Evolutionary conservation across 805 yeast species (phyloP).

Genomic region (Saccharomycopsis vini): DNA sequence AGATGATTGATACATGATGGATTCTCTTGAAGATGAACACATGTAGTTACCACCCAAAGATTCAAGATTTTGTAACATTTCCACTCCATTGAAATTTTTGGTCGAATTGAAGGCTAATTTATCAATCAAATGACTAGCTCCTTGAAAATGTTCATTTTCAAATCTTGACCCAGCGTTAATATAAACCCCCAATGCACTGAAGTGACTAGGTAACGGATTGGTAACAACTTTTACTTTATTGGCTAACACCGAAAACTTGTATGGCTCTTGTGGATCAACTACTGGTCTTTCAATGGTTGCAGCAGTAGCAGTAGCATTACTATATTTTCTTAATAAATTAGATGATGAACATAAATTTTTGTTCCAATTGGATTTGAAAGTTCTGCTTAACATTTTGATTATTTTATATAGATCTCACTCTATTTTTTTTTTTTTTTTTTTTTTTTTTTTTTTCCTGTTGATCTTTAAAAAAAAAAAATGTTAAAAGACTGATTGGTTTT

Average conservation of each 20-base stretch:
- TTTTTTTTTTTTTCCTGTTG: too few relatives aligned
- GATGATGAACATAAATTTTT: too few relatives aligned
- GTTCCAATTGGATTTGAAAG: too few relatives aligned
- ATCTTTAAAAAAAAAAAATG: too few relatives aligned
- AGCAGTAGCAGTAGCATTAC: too few relatives aligned
- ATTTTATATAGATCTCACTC: too few relatives aligned
- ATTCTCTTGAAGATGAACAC: conserved; percentile 87
- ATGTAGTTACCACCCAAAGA: conserved; percentile 88
- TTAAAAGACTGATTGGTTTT: too few relatives aligned
- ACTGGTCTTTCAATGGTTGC: too few relatives aligned
- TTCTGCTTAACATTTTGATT: too few relatives aligned
- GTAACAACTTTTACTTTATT: conserved; percentile 83
- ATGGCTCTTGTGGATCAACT: conserved; percentile 12
- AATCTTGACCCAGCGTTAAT: conserved; percentile 86
- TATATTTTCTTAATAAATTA: too few relatives aligned
- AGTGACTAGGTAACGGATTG: conserved; percentile 82
- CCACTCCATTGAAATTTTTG: conserved; percentile 43
- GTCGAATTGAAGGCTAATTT: conserved; percentile 79
- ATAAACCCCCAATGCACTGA: conserved; percentile 83
- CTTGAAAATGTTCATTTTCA: conserved; percentile 54
- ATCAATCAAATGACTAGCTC: conserved; percentile 77
- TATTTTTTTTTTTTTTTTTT: too few relatives aligned
- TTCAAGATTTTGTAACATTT: conserved; percentile 70
- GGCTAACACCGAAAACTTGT: conserved; percentile 26
- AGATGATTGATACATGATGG: conserved; percentile 88